Percentiles rank a stretch among this genome's conserved stretches.
Conservation (phyloP, 352 stramenopile genomes). For the Globisporangium heterothallicum region DNA sequence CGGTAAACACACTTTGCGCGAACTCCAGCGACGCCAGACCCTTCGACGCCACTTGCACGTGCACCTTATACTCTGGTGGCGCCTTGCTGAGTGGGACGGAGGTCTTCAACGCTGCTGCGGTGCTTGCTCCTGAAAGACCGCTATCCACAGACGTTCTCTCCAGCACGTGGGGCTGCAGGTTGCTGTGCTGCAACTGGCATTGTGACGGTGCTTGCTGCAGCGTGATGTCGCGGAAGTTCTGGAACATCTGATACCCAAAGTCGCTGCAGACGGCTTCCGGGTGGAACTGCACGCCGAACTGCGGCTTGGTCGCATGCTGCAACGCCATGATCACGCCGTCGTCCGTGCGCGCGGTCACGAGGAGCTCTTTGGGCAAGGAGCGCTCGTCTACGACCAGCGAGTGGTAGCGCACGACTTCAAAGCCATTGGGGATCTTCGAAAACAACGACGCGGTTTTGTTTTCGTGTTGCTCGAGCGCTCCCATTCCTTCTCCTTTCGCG, state of each 20-base stretch:
- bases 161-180: constrained; percentile 15
- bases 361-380: constrained; percentile 37
- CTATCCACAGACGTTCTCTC: background rate
- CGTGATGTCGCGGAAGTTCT: constrained; percentile 86
- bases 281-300: constrained; percentile 97
- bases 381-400: constrained; percentile 85
- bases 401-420: constrained; percentile 95
- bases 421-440: constrained; percentile 53
- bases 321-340: constrained; percentile 89
- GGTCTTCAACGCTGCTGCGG: background rate
- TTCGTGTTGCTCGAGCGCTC: background rate
- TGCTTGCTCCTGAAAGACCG: background rate
- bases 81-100: background rate
- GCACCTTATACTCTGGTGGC: constrained; percentile 26
- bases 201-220: constrained; percentile 25
- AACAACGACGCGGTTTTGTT: constrained; percentile 34
- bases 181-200: constrained; percentile 50
- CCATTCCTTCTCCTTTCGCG: constrained; percentile 14
- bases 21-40: constrained; percentile 52
- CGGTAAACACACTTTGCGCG: constrained; percentile 48
- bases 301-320: constrained; percentile 69
- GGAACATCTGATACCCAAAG: constrained; percentile 81
- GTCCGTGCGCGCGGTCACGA: constrained; percentile 56
- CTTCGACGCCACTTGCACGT: constrained; percentile 29
- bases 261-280: constrained; percentile 92